Conservation (phyloP, 2,329 filamentous ascomycete species). For the Dothideomycetidae sp. region DNA sequence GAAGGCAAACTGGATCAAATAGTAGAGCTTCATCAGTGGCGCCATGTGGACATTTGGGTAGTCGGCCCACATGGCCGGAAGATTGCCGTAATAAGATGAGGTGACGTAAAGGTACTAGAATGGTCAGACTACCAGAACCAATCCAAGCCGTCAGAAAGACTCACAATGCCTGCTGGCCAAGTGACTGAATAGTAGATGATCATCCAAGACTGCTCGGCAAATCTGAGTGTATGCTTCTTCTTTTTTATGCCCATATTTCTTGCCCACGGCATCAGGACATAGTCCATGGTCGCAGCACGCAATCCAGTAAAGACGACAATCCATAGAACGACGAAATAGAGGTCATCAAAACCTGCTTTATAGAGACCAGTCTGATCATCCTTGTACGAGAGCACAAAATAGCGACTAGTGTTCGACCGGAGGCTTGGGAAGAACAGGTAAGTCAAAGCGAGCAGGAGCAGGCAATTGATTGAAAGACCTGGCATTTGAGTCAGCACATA, state of each 20-base stretch:
- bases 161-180: conserved; percentile 59
- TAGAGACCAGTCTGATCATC: conserved; percentile 56
- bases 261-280: conserved; percentile 66
- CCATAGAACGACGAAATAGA: conserved; percentile 61
- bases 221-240: conserved; percentile 62
- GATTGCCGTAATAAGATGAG: conserved; percentile 64
- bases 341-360: conserved; percentile 63
- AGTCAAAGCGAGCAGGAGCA: conserved; percentile 68
- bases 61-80: conserved; percentile 65
- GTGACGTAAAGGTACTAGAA: conserved; percentile 62
- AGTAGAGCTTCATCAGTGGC: conserved; percentile 72
- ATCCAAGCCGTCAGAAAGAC: neutral
- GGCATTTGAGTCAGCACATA: conserved; percentile 7
- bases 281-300: conserved; percentile 74
- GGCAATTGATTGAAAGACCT: conserved; percentile 76
- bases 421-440: conserved; percentile 73
- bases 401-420: conserved; percentile 65
- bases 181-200: conserved; percentile 69
- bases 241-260: conserved; percentile 57
- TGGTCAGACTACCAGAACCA: too few species aligned
- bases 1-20: conserved; percentile 78
- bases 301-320: conserved; percentile 77
- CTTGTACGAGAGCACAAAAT: conserved; percentile 76
- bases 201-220: conserved; percentile 91
- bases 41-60: conserved; percentile 69